Percentiles rank a stretch among this genome's conserved stretches.
phyloP scores from a whole-genome alignment of 345 rosid genomes.

The Jatropha curcas region DNA sequence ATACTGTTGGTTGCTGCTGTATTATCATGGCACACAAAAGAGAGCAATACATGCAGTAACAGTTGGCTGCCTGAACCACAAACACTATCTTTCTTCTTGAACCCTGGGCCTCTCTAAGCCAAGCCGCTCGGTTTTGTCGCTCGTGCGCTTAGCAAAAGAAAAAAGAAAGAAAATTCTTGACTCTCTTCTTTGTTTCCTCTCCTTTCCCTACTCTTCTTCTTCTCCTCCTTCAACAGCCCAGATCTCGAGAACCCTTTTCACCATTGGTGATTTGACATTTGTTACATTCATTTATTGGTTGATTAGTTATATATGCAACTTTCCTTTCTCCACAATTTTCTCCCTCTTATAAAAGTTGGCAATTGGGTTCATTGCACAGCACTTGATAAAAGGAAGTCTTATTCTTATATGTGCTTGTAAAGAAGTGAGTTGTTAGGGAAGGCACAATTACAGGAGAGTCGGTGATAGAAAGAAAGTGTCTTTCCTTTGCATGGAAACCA shows the following conservation, averaged over 20 bases:
- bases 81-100: slow-evolving; percentile 27
- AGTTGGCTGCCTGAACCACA: slow-evolving; percentile 11
- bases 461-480: slow-evolving; percentile 32
- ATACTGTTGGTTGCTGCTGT: slow-evolving; percentile 1
- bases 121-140: slow-evolving; percentile 46
- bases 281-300: slow-evolving; percentile 20
- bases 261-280: slow-evolving; percentile 32
- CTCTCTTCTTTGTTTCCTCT: background rate
- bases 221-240: slow-evolving; percentile 21
- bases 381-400: slow-evolving; percentile 11
- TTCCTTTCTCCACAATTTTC: slow-evolving; percentile 58
- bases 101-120: slow-evolving; percentile 25
- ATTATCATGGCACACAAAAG: slow-evolving; percentile 3
- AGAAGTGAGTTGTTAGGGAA: slow-evolving; percentile 21
- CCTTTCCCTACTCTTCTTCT: background rate
- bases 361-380: slow-evolving; percentile 34
- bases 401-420: slow-evolving; percentile 22
- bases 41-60: slow-evolving; percentile 6
- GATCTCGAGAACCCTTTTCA: slow-evolving; percentile 42
- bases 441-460: slow-evolving; percentile 54
- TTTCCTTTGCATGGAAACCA: slow-evolving; percentile 61
- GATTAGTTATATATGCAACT: slow-evolving; percentile 24
- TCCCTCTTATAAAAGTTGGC: slow-evolving; percentile 14
- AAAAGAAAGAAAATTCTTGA: background rate
- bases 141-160: slow-evolving; percentile 18